Percentiles rank a stretch among this genome's conserved stretches.
phyloP scores from a whole-genome alignment of 177 flowering plant genomes.

The Vitis hybrid region DNA sequence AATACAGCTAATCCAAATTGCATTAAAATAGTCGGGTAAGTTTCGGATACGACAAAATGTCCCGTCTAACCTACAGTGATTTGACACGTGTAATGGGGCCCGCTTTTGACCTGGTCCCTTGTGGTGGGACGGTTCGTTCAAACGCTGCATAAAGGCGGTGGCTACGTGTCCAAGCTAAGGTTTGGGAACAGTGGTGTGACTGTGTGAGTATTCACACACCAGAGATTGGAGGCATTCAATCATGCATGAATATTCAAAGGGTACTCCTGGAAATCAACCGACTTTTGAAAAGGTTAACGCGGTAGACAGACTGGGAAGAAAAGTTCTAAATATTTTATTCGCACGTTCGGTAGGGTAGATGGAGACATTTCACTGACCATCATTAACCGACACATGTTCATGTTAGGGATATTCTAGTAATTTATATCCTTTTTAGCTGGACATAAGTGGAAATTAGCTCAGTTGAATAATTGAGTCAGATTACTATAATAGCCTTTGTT shows the following conservation, averaged over 20 bases:
- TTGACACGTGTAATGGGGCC: neutral
- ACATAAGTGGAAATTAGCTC: too few relatives aligned
- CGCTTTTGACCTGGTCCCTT: neutral
- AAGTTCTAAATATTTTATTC: neutral
- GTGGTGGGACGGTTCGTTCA: neutral
- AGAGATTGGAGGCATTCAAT: neutral
- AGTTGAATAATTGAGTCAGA: neutral
- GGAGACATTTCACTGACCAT: constrained; percentile 13
- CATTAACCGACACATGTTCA: neutral
- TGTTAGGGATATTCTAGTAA: neutral
- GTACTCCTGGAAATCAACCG: constrained; percentile 10
- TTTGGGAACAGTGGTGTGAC: neutral
- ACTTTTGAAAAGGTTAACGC: constrained; percentile 23
- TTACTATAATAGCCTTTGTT: constrained; percentile 1
- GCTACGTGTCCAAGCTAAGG: constrained; percentile 5
- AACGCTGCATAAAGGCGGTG: neutral
- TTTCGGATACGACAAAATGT: neutral
- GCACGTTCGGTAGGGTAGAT: neutral
- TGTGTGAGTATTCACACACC: neutral
- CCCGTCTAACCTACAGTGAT: neutral
- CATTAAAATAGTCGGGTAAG: neutral
- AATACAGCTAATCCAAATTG: neutral
- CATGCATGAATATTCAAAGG: neutral
- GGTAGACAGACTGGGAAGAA: constrained; percentile 17
- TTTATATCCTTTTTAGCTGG: neutral